A percentile compares a stretch with the other conserved stretches of the same genome.
These are phyloP conservation scores for Cryphonectria nitschkei DNA, from an alignment of 2,329 filamentous ascomycete species.

Conservation along the genomic window DNA sequence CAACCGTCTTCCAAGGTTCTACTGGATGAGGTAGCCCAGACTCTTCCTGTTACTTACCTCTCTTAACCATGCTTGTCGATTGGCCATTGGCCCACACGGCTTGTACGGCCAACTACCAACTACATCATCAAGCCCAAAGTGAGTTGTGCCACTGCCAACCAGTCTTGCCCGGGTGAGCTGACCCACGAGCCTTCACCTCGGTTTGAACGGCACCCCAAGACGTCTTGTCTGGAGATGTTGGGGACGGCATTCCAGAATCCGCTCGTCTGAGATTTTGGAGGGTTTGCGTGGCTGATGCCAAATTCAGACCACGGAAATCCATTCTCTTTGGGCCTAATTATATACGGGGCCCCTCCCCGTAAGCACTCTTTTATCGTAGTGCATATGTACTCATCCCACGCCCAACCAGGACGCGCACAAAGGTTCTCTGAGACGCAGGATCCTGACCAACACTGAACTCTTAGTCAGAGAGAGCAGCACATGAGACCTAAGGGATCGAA, in stretches of 20 bases:
- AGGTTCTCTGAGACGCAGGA: neutral
- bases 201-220: neutral
- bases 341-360: neutral
- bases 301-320: neutral
- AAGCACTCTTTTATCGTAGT: neutral
- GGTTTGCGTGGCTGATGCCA: neutral
- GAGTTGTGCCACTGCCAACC: neutral
- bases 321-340: neutral
- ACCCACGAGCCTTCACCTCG: neutral
- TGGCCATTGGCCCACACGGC: neutral
- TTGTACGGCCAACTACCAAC: neutral
- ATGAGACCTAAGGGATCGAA: neutral
- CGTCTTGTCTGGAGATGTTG: neutral
- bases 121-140: neutral
- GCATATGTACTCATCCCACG: neutral
- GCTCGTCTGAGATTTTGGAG: neutral
- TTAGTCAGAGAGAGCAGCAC: neutral
- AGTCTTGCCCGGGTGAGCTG: neutral
- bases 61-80: neutral
- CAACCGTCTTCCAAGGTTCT: neutral
- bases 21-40: neutral
- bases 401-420: neutral
- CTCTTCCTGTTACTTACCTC: neutral
- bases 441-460: neutral
- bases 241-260: neutral